Percentiles rank a stretch among this genome's conserved stretches.
Conservation (phyloP, 371 early-diverging fungal species). For the Zychaea mexicana region DNA sequence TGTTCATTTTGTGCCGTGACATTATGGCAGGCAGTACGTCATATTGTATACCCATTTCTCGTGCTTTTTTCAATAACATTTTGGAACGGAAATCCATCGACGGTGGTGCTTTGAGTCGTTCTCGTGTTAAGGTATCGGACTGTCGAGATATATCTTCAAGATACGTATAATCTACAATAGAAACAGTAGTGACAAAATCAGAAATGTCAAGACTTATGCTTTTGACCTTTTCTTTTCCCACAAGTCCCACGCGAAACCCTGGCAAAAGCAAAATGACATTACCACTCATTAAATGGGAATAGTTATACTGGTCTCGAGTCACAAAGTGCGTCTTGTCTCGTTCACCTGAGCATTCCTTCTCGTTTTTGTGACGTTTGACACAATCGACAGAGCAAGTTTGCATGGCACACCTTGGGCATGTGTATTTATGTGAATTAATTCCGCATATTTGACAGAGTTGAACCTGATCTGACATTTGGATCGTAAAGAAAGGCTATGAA, state of each 20-base stretch:
- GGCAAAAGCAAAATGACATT: constrained; percentile 1
- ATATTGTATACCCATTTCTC: constrained; percentile 24
- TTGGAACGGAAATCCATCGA: constrained; percentile 10
- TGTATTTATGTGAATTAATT: constrained; percentile 54
- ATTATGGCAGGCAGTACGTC: constrained; percentile 36
- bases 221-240: too few species aligned
- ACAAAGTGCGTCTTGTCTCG: constrained; percentile 66
- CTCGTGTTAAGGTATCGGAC: constrained; percentile 38
- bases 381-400: constrained; percentile 70
- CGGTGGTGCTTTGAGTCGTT: constrained; percentile 15
- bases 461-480: neutral
- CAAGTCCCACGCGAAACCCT: too few species aligned
- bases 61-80: constrained; percentile 21
- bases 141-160: constrained; percentile 44
- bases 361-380: constrained; percentile 63
- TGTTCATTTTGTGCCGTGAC: constrained; percentile 36
- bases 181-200: neutral
- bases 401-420: constrained; percentile 67
- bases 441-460: constrained; percentile 31
- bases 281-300: constrained; percentile 72
- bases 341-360: constrained; percentile 62
- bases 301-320: constrained; percentile 50
- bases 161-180: constrained; percentile 42
- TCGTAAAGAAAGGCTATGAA: too few species aligned
- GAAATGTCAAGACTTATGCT: too few species aligned